These are phyloP conservation scores for Diphasiastrum complanatum DNA, from an alignment of 83 land plant species.

Conservation along the genomic window DNA sequence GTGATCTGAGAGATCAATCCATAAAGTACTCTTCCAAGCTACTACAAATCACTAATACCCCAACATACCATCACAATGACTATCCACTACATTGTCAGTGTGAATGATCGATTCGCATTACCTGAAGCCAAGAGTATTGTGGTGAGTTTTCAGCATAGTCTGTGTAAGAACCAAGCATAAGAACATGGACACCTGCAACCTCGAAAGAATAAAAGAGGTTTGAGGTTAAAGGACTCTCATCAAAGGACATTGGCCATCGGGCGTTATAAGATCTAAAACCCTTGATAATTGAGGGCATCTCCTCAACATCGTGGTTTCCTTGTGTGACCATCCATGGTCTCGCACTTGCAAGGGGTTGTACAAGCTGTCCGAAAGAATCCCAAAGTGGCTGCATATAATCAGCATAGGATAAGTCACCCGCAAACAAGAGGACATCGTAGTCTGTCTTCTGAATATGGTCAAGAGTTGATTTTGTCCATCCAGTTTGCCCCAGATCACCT, in stretches of 20 bases:
- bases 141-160: constrained; percentile 46
- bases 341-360: constrained; percentile 55
- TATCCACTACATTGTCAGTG: not conserved
- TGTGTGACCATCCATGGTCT: constrained; percentile 75
- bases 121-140: constrained; percentile 73
- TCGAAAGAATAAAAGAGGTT: constrained; percentile 89
- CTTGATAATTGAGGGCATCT: constrained; percentile 32
- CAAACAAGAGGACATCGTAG: constrained; percentile 59
- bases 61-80: not conserved
- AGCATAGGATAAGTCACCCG: constrained; percentile 88
- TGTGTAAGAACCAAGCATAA: constrained; percentile 86
- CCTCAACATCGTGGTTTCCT: constrained; percentile 79
- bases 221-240: constrained; percentile 57
- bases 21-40: too few species aligned
- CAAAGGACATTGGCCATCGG: constrained; percentile 73
- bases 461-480: constrained; percentile 55
- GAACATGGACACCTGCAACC: constrained; percentile 61
- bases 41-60: not conserved
- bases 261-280: constrained; percentile 54
- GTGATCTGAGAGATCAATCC: not conserved
- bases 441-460: constrained; percentile 36
- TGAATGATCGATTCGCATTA: not conserved
- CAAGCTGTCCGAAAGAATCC: constrained; percentile 65
- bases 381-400: constrained; percentile 55
- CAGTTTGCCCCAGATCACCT: constrained; percentile 91